Percentiles rank a stretch among this genome's conserved stretches.
These are phyloP conservation scores for Mycogone perniciosa DNA, from an alignment of 2,329 filamentous ascomycete species.

Conservation along the genomic window DNA sequence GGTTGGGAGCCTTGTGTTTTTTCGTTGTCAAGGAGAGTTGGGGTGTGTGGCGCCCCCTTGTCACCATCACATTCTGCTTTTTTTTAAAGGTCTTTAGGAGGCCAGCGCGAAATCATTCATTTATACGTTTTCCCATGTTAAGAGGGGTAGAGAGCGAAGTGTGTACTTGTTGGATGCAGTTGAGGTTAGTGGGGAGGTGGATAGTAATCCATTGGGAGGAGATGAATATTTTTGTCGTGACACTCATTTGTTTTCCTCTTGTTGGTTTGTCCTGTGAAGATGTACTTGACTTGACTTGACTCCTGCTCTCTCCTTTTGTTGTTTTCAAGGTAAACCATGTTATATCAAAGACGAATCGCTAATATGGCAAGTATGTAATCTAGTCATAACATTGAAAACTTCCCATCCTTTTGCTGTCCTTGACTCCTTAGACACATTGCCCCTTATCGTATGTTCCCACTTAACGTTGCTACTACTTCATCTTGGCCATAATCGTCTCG, in stretches of 20 bases:
- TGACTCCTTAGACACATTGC: too few species aligned
- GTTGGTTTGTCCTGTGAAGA: too few species aligned
- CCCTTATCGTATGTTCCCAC: too few species aligned
- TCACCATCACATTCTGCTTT: too few species aligned
- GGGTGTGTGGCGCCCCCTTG: too few species aligned
- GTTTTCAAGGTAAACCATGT: neutral
- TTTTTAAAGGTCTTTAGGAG: neutral
- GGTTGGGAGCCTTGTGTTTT: conserved; percentile 2
- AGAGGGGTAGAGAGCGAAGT: neutral
- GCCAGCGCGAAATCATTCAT: conserved; percentile 5
- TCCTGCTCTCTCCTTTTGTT: too few species aligned
- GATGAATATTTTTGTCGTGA: neutral
- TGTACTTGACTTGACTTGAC: too few species aligned
- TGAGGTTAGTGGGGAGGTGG: neutral
- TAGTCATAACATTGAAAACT: conserved; percentile 5
- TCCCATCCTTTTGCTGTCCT: neutral
- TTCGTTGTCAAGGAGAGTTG: too few species aligned
- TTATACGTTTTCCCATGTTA: neutral
- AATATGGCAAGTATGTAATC: conserved; percentile 10
- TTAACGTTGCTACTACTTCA: conserved; percentile 50
- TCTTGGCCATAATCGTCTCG: conserved; percentile 92
- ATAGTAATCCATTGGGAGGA: neutral
- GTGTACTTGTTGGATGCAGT: neutral
- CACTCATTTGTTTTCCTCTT: too few species aligned
- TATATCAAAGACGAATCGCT: conserved; percentile 5